Base-by-base conservation (phyloP, 2,329 filamentous ascomycete species). In the Thielaviopsis musarum region DNA sequence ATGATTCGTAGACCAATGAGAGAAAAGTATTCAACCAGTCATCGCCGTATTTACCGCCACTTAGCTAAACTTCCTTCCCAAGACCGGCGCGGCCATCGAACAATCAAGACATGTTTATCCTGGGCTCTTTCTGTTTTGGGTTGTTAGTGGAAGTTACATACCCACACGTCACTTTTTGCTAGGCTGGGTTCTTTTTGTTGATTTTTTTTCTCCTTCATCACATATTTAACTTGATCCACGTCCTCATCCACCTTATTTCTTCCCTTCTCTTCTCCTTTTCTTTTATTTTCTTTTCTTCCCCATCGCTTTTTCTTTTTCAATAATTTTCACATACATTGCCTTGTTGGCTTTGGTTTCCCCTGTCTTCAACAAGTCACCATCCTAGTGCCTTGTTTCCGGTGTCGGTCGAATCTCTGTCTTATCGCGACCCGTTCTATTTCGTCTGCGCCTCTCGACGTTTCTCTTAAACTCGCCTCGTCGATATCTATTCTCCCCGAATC, bases 361-460 rank as follows among this genome's bases (percentile, higher is more conserved):
- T 49, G 9, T 34, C 10, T 34, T 34, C 38, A 41, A 56, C 49
- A 17, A 28, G 19, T 21, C 30, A 1, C 12, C 17, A 7, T 34
- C 30, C 22, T 45, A 56, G 55, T 17, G 30, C 17, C 63, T 57
- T 64, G 64, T 52, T 26, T 52, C 49, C 49, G 24, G 19, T 52
- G 49, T 52, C 49, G 21, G 24, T 22, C 19, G 21, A 52, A 52
- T 22, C 48, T 52, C 17, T 26, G 12, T 26, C 19, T 26, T 52
- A 22, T 52, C 24, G 38, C 49, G 49, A 52, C 49, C 22, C 28
- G 9, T 48, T 56, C 28, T 52, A 51, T n/a, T 17, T 22, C 13
- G 4, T 26, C 48, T 41, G 19, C 56, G 15, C n/a, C 22, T 26
- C 15, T n/a, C n/a, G 13, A 21, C 48, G 28, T 38, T 45, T 34